Evolutionary conservation across 345 rosid species (phyloP), one percentile per base, ranked within the genome.

Genomic region (Gossypium thurberi): DNA sequence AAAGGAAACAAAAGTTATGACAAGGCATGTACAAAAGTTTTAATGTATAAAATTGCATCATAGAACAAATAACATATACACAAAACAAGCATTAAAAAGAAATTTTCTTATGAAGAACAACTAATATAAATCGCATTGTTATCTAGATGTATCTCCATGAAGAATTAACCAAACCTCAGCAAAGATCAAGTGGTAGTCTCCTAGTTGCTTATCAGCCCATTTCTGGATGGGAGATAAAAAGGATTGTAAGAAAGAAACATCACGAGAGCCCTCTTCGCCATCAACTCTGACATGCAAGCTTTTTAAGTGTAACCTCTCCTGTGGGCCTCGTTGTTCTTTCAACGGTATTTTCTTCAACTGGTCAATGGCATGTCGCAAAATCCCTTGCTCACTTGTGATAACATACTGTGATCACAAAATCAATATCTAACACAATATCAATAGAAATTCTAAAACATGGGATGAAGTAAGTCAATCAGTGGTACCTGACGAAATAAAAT

Each of bases 321-420:
- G 98, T 60, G 98, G 98, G 57, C 97, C 99, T 33, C 96, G 87
- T 78, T 95, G 91, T 83, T 91, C 99, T 83, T 88, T 90, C 76
- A 90, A 74, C 25, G 98, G 94, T 80, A 95, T 90, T 80, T 80
- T 91, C 75, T 84, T 92, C 83, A 95, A 82, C 85, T 95, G 99
- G 74, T 87, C 87, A 81, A 92, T 89, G 72, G 91, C 92, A 82
- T 87, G 96, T 62, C 90, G 87, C 82, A 95, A 75, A 81, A 92
- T 82, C 71, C 94, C 89, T 63, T 79, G 90, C 78, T 92, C 97
- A 80, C 85, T 86, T 40, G 91, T 95, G 78, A 92, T 91, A 70
- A 86, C 88, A 84, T 84, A 87, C 99, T 95, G 96, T 76, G 74
- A 76, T 80, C 58, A 79, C 76, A 82, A 83, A 74, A 72, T 81